Evolutionary conservation across 2,329 filamentous ascomycete species (phyloP).

Genomic region (Penicillium sp.): DNA sequence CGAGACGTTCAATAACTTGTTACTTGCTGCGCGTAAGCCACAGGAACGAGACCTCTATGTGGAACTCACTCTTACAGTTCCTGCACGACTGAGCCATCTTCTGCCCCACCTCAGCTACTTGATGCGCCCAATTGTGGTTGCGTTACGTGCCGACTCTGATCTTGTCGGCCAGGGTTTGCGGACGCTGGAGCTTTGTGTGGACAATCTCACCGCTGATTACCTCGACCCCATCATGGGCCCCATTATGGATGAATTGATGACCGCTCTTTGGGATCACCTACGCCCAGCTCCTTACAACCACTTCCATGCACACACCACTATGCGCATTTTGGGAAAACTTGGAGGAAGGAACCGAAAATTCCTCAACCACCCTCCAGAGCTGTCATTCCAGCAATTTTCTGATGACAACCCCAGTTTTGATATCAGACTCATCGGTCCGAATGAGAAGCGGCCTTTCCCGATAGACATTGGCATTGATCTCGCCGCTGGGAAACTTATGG

Average conservation of each 20-base stretch:
- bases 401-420: slow-evolving; percentile 88
- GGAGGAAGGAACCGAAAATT: slow-evolving; percentile 95
- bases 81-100: slow-evolving; percentile 87
- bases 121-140: slow-evolving; percentile 96
- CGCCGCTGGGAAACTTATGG: slow-evolving; percentile 82
- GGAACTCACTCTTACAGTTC: slow-evolving; percentile 92
- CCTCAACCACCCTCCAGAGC: slow-evolving; percentile 80
- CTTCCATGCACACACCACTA: slow-evolving; percentile 95
- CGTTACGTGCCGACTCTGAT: slow-evolving; percentile 83
- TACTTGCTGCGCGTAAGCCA: slow-evolving; percentile 85
- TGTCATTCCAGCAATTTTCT: slow-evolving; percentile 77
- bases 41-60: slow-evolving; percentile 93
- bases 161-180: slow-evolving; percentile 90
- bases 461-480: slow-evolving; percentile 81
- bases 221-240: slow-evolving; percentile 98
- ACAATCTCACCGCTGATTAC: slow-evolving; percentile 97
- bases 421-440: slow-evolving; percentile 81
- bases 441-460: slow-evolving; percentile 82
- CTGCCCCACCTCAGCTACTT: slow-evolving; percentile 92
- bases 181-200: slow-evolving; percentile 92
- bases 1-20: slow-evolving; percentile 91
- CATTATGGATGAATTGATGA: slow-evolving; percentile 98
- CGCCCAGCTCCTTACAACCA: slow-evolving; percentile 93
- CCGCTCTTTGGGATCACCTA: slow-evolving; percentile 91
- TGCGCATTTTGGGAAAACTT: slow-evolving; percentile 93